Evolutionary conservation across 2,329 filamentous ascomycete species (phyloP).

Genomic region (Talaromyces albobiverticillius): DNA sequence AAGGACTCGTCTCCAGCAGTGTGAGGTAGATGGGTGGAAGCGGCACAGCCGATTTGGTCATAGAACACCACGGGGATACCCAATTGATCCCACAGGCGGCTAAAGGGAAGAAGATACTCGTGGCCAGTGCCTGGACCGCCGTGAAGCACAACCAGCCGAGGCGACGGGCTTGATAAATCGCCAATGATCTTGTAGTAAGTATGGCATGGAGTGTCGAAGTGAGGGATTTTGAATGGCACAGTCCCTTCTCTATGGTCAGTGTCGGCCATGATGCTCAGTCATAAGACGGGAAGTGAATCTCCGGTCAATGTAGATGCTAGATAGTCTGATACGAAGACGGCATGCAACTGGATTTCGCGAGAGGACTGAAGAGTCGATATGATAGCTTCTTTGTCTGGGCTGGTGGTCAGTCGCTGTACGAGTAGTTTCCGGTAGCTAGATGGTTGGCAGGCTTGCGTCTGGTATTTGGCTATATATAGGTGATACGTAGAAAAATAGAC

Average conservation of each 20-base stretch:
- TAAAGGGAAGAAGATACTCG: slow-evolving; percentile 1
- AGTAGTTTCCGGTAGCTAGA: no score
- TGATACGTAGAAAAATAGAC: no score
- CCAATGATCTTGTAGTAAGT: slow-evolving; percentile 5
- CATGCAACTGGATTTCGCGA: no score
- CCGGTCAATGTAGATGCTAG: no score
- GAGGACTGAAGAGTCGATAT: no score
- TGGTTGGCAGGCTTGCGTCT: no score
- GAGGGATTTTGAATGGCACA: background rate
- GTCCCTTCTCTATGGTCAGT: background rate
- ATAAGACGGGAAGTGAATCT: no score
- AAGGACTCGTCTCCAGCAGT: background rate
- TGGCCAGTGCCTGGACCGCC: slow-evolving; percentile 5
- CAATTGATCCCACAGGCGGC: background rate
- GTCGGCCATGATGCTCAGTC: slow-evolving; percentile 2
- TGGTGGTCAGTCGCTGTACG: no score
- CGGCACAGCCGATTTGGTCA: slow-evolving; percentile 3
- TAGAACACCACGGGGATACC: slow-evolving; percentile 5
- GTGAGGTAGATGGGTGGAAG: slow-evolving; percentile 1
- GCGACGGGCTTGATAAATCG: background rate
- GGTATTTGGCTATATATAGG: no score
- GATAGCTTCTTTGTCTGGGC: no score
- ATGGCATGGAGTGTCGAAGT: background rate
- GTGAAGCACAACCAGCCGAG: slow-evolving; percentile 1
- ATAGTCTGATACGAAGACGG: no score